Evolutionary conservation across 139 green algal genomes (phyloP).

Genomic region (Auxenochlorella pyrenoidosa): DNA sequence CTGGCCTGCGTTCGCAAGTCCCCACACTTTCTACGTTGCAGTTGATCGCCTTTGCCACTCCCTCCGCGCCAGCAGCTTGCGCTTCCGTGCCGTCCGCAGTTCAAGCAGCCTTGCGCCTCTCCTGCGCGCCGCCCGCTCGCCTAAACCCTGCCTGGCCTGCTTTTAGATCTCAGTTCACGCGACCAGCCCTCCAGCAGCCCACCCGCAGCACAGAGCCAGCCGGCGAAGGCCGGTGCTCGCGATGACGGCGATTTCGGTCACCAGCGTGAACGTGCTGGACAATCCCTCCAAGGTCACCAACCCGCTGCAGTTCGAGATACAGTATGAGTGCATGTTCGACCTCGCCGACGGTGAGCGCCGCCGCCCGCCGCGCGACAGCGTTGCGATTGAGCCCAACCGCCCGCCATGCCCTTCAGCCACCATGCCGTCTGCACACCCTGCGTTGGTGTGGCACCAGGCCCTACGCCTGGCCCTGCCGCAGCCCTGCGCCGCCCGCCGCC

Average conservation of each 20-base stretch:
- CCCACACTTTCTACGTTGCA: no score
- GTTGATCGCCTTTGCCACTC: no score
- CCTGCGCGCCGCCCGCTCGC: no score
- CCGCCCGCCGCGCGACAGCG: background rate
- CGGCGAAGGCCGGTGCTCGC: background rate
- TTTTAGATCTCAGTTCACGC: no score
- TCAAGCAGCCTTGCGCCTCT: no score
- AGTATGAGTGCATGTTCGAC: slow-evolving; percentile 91
- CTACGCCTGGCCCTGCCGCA: background rate
- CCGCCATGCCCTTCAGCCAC: background rate
- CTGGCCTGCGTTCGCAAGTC: no score
- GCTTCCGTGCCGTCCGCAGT: no score
- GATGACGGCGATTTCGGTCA: slow-evolving; percentile 93
- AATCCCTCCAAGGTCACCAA: slow-evolving; percentile 87
- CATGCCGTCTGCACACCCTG: background rate
- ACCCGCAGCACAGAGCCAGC: no score
- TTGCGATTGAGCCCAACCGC: background rate
- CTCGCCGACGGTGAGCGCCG: slow-evolving; percentile 74
- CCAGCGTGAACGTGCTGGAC: slow-evolving; percentile 84
- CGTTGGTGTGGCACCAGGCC: background rate
- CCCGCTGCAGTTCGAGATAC: slow-evolving; percentile 94
- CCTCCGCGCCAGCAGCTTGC: no score
- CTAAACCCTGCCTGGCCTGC: no score
- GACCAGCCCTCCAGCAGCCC: no score
- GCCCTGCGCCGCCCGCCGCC: no score